Evolutionary conservation across 352 stramenopile species (phyloP), one percentile per base, ranked within the genome.

Genomic region (Phytophthora kernoviae): DNA sequence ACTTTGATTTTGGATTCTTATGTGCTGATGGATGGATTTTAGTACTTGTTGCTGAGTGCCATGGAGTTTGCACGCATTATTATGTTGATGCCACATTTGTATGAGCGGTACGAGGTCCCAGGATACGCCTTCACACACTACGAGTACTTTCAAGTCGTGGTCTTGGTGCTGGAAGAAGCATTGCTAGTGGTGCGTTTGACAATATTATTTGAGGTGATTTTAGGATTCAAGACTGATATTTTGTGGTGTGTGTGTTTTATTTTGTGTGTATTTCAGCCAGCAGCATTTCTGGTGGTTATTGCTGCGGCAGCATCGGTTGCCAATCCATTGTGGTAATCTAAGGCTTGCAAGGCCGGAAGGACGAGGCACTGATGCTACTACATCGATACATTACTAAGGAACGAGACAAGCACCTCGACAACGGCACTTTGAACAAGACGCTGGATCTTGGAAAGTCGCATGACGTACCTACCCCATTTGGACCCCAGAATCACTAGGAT

Each of bases 31-130:
- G n/a, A n/a, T n/a, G n/a, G n/a, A 6, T 37, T 59, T 18, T 41
- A 90, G 80, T 90, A 91, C 53, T 59, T 90, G 65, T 55, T 90
- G 42, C 64, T 90, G 32, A 90, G 80, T 52, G 73, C 75, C 22
- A 88, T 90, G 65, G 81, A 90, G 55, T 87, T 89, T 36, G 72
- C 75, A 54, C 77, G 80, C 17, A 90, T 89, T 54, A 56, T 89
- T 1, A 72, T 94, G 62, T 69, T 92, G 2, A 79, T 71, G 11
- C 78, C 81, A 40, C 73, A 87, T 58, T 46, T 89, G 20, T 87
- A 90, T 30, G 79, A 81, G 46, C 73, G 81, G 22, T 90, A 77
- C 43, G 71, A 68, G 32, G 71, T 82, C 41, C 81, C 84, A 12
- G 61, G 71, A 9, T 77, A 87, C 51, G 58, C 73, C 14, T 89